Evolutionary conservation across 2,329 filamentous ascomycete genomes (phyloP), one percentile per base, ranked within the genome.

Genomic region (Venturia asperata): DNA sequence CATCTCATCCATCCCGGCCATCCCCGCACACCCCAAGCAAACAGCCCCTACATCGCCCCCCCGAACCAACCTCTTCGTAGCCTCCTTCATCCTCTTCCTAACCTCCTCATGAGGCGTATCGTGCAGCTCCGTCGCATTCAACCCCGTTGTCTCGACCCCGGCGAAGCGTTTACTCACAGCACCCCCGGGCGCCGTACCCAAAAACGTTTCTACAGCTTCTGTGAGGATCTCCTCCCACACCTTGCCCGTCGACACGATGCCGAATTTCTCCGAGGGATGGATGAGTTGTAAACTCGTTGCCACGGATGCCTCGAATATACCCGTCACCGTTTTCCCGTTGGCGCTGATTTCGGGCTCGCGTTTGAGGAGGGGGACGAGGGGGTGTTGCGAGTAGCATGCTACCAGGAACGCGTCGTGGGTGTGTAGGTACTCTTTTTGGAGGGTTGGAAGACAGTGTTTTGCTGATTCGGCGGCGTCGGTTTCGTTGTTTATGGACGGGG

Each of bases 261-360:
- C 93, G 80, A 94, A 97, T 60, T 77, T 79, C 68, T 85, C 75
- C 3, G 69, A 73, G 62, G 77, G 76, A 65, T 79, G 77, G 43
- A 83, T 76, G 63, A 81, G 68, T 62, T 87, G 83, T 11, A 92
- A 72, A 1, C 86, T 83, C 0, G 85, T 80, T 2, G 86, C 78
- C 17, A 96, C 80, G 71, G 88, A 91, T 0, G 91, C 89, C 75
- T 97, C 92, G 71, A 97, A 94, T 65, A 97, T 96, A 6, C 93
- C 92, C 0, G 85, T 87, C 5, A 91, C 87, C 42, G 85, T 82
- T 75, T 78, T 83, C 66, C 73, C 74, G 11, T 68, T 69, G 17
- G 69, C 66, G 6, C 74, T 75, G 63, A 74, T 70, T 0, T 72
- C 68, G 15, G 79, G 75, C 17, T 78, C 71, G n/a, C 76, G 68